Evolutionary conservation across 768 basidiomycete genomes (phyloP), one percentile per base, ranked within the genome.

Genomic region (Rossbeevera mucosa): DNA sequence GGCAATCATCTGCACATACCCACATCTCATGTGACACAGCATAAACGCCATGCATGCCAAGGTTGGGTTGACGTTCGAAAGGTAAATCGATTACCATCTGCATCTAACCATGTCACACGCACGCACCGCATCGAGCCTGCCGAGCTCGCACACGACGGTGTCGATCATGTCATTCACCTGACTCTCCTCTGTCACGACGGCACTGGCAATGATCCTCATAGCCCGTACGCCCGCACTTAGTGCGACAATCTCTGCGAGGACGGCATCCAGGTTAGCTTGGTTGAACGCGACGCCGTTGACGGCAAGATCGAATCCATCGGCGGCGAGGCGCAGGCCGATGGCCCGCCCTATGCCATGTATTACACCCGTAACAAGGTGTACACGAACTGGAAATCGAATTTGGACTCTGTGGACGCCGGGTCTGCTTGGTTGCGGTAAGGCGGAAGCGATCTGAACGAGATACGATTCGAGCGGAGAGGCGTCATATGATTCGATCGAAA

Each of bases 321-420:
- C 51, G 18, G 79, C 76, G 11, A 82, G 72, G 5, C 76, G 71
- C 5, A 71, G 54, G 7, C 77, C 76, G 36, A 80, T 75, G 29
- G 73, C 75, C 31, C 70, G 69, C 1, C 80, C 80, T 13, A 80
- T 78, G 21, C 80, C 80, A 45, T 71, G 73, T 2, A 70, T 69
- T 11, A 70, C 71, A 22, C 77, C 79, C 0, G 77, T 78, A 30
- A 80, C 64, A 47, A 77, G 59, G 42, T 43, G 14, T 38, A 18
- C 18, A 38, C 4, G 36, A 38, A 18, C 36, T 38, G 0, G 18
- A 38, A 38, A 38, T 18, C 18, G 18, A 38, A 18, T 18, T 38
- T 18, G 18, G 11, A 12, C 18, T 9, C 36, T 38, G 36, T 18
- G 36, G n/a, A 1, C 33, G 16, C 0, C n/a, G 16, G 2, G n/a